phyloP scores from a whole-genome alignment of 2,329 filamentous ascomycete species.

The Arachnopeziza araneosa region DNA sequence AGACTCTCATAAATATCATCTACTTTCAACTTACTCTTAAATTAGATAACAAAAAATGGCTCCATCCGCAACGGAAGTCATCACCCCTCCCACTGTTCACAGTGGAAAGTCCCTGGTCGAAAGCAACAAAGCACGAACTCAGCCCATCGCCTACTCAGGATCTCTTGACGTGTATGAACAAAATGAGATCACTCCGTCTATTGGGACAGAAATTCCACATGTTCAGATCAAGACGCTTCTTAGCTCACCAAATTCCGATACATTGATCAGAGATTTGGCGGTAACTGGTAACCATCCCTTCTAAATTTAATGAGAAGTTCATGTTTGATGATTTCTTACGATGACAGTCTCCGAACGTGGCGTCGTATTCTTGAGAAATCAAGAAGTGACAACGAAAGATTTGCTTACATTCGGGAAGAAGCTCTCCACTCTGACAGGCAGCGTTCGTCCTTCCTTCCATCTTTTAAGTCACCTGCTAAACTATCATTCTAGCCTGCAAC shows the following conservation, averaged over 20 bases:
- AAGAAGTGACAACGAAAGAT: slow-evolving; percentile 40
- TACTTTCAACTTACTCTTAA: background rate
- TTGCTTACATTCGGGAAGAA: slow-evolving; percentile 41
- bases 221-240: slow-evolving; percentile 56
- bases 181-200: slow-evolving; percentile 18
- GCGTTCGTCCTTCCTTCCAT: slow-evolving; percentile 1
- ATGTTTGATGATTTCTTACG: slow-evolving; percentile 28
- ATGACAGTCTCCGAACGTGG: slow-evolving; percentile 52
- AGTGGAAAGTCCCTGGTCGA: background rate
- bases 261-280: slow-evolving; percentile 57
- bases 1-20: background rate
- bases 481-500: slow-evolving; percentile 16
- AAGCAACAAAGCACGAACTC: slow-evolving; percentile 1
- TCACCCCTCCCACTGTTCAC: background rate
- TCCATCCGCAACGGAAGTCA: background rate
- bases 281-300: slow-evolving; percentile 31
- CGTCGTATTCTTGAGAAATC: slow-evolving; percentile 51
- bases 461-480: background rate
- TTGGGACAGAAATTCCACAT: slow-evolving; percentile 51
- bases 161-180: slow-evolving; percentile 18
- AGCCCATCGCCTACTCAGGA: slow-evolving; percentile 10
- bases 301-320: background rate
- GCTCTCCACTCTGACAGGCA: slow-evolving; percentile 27
- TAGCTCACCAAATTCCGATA: slow-evolving; percentile 37
- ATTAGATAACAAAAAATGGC: background rate